Evolutionary conservation across 768 basidiomycete species (phyloP), one percentile per base, ranked within the genome.

Genomic region (Royoungia palumana): DNA sequence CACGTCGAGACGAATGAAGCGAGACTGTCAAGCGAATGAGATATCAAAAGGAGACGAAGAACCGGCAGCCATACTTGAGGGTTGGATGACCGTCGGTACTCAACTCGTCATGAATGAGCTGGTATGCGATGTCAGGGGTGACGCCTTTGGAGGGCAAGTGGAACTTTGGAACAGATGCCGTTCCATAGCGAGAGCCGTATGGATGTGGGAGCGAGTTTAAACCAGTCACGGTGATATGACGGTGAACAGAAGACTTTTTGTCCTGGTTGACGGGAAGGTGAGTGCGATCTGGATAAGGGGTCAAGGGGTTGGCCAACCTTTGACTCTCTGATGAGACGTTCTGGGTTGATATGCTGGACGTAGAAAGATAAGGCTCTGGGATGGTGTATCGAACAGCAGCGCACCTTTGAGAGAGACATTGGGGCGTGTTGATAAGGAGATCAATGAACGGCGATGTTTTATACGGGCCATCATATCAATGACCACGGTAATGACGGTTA

Each of bases 131-230:
- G 16, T 85, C 80, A 2, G 78, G 75, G 36, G 65, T 63, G 14
- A 79, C 68, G 3, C 89, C 89, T 71, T 77, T 82, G 34, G 72
- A 70, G 0, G 86, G 78, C 9, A 90, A 60, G 47, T 72, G 72
- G 66, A 77, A 89, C 63, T 87, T 90, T 14, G 87, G 87, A 44
- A 89, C 68, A 17, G 83, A 74, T n/a, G 60, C 63, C n/a, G 83
- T 83, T 14, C 77, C 77, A 61, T 87, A 88, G 37, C 83, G 79
- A 17, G 76, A 78, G 20, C 79, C 81, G 51, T 85, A 87, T 0
- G 78, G 64, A 48, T 78, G 76, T 0, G 59, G 48, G 10, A 75
- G 37, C 1, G 65, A 50, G 32, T 70, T 60, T 7, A 72, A 57
- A 3, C 70, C 46, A 3, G 63, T 62, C 13, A 66, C 59, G 36